phyloP scores from a whole-genome alignment of 139 green algal genomes.

The Haematococcus lacustris region DNA sequence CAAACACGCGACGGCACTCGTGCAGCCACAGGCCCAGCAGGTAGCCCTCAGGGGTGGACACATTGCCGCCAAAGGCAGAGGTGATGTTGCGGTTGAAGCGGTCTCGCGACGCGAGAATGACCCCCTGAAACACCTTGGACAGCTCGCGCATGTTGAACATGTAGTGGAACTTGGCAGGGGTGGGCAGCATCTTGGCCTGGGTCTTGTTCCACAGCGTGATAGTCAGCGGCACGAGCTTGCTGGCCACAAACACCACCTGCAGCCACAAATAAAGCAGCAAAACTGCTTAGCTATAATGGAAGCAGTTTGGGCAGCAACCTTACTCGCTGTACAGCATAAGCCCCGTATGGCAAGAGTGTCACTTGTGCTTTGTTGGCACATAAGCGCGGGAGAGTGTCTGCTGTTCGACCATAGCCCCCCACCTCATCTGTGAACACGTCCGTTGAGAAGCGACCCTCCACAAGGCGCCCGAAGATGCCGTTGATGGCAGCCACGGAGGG shows the following conservation, averaged over 20 bases:
- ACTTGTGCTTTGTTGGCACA: too few species aligned
- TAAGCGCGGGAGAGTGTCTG: too few species aligned
- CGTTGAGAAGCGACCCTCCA: constrained; percentile 58
- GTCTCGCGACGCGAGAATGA: constrained; percentile 74
- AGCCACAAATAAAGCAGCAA: too few species aligned
- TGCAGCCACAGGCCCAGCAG: constrained; percentile 85
- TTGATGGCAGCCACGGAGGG: constrained; percentile 78
- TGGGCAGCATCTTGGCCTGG: constrained; percentile 81
- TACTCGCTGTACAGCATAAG: too few species aligned
- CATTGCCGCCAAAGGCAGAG: constrained; percentile 51
- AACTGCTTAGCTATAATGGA: too few species aligned
- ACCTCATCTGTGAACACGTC: constrained; percentile 50
- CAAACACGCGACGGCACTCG: constrained; percentile 89
- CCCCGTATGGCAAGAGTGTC: too few species aligned
- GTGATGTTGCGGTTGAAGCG: constrained; percentile 24
- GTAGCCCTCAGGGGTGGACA: constrained; percentile 76
- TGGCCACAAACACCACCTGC: constrained; percentile 57
- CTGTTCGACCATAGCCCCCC: too few species aligned
- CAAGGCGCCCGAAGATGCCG: constrained; percentile 82
- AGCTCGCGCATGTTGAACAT: constrained; percentile 95
- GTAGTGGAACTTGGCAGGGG: constrained; percentile 94
- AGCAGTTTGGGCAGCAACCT: too few species aligned
- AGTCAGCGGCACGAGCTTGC: constrained; percentile 75
- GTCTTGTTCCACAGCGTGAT: constrained; percentile 75
- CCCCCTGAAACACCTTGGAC: constrained; percentile 81